Evolutionary conservation across 768 basidiomycete species (phyloP), one percentile per base, ranked within the genome.

Genomic region (Fistulinella prunicolor): DNA sequence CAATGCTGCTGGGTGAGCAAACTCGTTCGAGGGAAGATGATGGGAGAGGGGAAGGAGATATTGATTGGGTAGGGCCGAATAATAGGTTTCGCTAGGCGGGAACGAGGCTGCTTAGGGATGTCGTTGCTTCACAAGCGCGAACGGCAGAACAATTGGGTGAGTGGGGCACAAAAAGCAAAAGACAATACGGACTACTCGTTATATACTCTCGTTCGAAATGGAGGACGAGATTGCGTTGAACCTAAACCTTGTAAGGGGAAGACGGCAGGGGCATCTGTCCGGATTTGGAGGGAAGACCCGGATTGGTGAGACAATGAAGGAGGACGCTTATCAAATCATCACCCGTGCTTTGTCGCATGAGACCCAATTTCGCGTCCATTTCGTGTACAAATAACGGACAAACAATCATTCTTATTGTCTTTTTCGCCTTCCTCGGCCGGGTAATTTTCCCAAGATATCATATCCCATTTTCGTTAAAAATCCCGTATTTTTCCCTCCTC

Each of bases 121-220:
- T 71, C 67, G 75, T 74, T 75, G 73, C 74, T 69, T 73, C 72
- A 69, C 67, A 70, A 56, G 60, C 67, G 65, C 60, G 57, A 64
- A 69, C 69, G 67, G 67, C 49, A 67, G 65, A 79, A 83, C 82
- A 84, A 83, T 83, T 81, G 76, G 70, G 72, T 71, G 68, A 71
- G 76, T 74, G 79, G 79, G 79, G 77, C 77, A 78, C 78, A 62
- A 71, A 76, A 73, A 73, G 70, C 67, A 57, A 67, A 70, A 59
- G 67, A 81, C 79, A 81, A 81, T 81, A 78, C 73, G 66, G 56
- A 60, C 60, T 62, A 69, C 69, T 64, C 62, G 71, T 73, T 80
- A 77, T 81, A 81, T 80, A 80, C 70, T 63, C 5, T 51, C 58
- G 50, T 56, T 58, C 55, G 50, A 62, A 44, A 47, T 38, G 56